These are phyloP conservation scores for Chaetoscypha palmicola DNA, from an alignment of 2,329 filamentous ascomycete genomes.

Conservation along the genomic window DNA sequence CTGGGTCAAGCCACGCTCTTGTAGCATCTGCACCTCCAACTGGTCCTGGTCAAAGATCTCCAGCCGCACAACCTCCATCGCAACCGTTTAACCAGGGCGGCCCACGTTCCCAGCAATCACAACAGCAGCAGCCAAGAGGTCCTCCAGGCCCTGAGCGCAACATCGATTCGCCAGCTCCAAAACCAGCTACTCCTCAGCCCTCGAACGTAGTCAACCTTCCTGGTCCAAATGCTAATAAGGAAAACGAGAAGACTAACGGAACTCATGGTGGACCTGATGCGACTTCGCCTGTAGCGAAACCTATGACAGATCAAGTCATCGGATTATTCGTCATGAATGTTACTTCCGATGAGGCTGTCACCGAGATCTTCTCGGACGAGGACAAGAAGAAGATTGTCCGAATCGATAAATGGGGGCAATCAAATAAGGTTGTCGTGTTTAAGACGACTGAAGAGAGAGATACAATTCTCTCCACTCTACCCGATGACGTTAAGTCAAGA, in stretches of 20 bases:
- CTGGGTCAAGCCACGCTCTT: conserved; percentile 29
- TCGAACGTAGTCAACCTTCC: conserved; percentile 30
- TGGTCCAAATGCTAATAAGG: conserved; percentile 41
- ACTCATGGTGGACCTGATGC: conserved; percentile 45
- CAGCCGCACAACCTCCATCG: conserved; percentile 21
- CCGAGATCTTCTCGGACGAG: conserved; percentile 74
- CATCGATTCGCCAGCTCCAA: conserved; percentile 28
- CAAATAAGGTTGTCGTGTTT: conserved; percentile 83
- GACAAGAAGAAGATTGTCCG: conserved; percentile 74
- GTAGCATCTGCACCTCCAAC: conserved; percentile 29
- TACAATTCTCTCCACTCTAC: conserved; percentile 65
- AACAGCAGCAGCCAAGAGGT: conserved; percentile 27
- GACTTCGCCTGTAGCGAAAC: conserved; percentile 54
- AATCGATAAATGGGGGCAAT: conserved; percentile 70
- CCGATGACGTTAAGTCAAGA: conserved; percentile 69
- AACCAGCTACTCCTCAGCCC: conserved; percentile 44
- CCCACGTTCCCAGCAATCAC: conserved; percentile 22
- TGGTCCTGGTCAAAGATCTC: conserved; percentile 26
- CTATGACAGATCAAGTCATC: conserved; percentile 55
- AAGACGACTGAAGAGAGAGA: conserved; percentile 73
- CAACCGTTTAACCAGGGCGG: conserved; percentile 23
- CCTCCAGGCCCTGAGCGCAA: conserved; percentile 27
- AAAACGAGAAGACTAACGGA: conserved; percentile 55
- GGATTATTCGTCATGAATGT: conserved; percentile 88
- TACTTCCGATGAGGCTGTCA: conserved; percentile 73